Conservation (phyloP, 1,284 basidiomycete genomes). For the Trichosporon coremiiforme region DNA sequence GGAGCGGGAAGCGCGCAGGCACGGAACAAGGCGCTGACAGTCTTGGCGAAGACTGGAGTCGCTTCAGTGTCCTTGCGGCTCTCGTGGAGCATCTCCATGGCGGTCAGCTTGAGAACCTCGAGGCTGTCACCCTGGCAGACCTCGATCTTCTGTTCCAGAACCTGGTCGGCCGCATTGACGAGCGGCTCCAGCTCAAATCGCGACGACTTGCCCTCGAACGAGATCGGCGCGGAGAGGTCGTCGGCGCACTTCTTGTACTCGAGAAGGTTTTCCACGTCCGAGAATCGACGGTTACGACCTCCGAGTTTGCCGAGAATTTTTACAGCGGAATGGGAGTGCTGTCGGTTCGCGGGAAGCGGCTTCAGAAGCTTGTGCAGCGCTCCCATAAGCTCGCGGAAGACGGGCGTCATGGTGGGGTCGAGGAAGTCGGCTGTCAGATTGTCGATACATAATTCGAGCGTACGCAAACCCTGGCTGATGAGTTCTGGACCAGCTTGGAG, state of each 20-base stretch:
- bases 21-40: conserved; percentile 46
- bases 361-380: conserved; percentile 88
- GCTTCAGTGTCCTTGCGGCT: conserved; percentile 42
- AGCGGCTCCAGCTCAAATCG: conserved; percentile 72
- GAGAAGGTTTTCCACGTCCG: conserved; percentile 78
- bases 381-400: conserved; percentile 91
- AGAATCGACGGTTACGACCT: conserved; percentile 85
- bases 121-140: conserved; percentile 75
- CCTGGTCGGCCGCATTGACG: conserved; percentile 69
- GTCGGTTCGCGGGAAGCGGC: conserved; percentile 86
- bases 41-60: conserved; percentile 43
- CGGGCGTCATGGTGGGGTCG: conserved; percentile 92
- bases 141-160: conserved; percentile 65
- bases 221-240: conserved; percentile 69
- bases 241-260: conserved; percentile 71
- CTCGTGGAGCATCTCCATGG: conserved; percentile 74
- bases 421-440: conserved; percentile 98
- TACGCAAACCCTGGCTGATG: conserved; percentile 92
- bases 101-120: conserved; percentile 72
- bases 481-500: conserved; percentile 85
- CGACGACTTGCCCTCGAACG: conserved; percentile 72
- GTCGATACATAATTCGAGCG: conserved; percentile 98
- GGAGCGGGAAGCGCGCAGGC: conserved; percentile 39
- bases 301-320: conserved; percentile 97
- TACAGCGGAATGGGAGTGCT: conserved; percentile 92